Conservation (phyloP, 1,139 yeast species). For the Ogataea hybrid region DNA sequence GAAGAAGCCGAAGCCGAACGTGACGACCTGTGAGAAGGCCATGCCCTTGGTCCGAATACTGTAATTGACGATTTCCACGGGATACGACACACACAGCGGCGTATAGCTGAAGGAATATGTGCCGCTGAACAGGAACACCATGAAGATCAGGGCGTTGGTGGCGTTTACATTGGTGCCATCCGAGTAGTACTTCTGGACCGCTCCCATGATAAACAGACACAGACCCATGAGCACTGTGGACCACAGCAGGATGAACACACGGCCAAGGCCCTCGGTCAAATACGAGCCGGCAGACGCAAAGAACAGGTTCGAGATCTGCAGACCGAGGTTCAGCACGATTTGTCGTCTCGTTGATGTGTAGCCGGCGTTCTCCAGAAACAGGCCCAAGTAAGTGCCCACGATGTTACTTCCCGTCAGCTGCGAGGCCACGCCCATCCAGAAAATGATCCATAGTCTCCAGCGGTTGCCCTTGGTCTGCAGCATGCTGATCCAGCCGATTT, state of each 20-base stretch:
- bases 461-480: slow-evolving; percentile 36
- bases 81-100: slow-evolving; percentile 34
- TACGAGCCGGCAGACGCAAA: slow-evolving; percentile 36
- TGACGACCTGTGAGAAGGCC: slow-evolving; percentile 24
- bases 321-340: slow-evolving; percentile 42
- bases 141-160: slow-evolving; percentile 44
- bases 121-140: slow-evolving; percentile 41
- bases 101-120: slow-evolving; percentile 37
- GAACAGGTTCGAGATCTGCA: slow-evolving; percentile 42
- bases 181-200: slow-evolving; percentile 32
- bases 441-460: slow-evolving; percentile 39
- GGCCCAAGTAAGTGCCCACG: slow-evolving; percentile 42
- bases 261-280: slow-evolving; percentile 35
- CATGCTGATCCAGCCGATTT: slow-evolving; percentile 38
- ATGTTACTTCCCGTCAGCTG: slow-evolving; percentile 47
- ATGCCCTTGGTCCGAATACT: slow-evolving; percentile 45
- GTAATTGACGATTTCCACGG: slow-evolving; percentile 46
- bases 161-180: slow-evolving; percentile 34
- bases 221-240: slow-evolving; percentile 39
- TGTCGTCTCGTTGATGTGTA: slow-evolving; percentile 39
- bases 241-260: slow-evolving; percentile 40
- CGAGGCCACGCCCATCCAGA: slow-evolving; percentile 40
- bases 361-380: slow-evolving; percentile 44
- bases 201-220: slow-evolving; percentile 40
- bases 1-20: slow-evolving; percentile 28